Conservation (phyloP, 2,329 filamentous ascomycete genomes). For the Aotearoamyces nothofagi region DNA sequence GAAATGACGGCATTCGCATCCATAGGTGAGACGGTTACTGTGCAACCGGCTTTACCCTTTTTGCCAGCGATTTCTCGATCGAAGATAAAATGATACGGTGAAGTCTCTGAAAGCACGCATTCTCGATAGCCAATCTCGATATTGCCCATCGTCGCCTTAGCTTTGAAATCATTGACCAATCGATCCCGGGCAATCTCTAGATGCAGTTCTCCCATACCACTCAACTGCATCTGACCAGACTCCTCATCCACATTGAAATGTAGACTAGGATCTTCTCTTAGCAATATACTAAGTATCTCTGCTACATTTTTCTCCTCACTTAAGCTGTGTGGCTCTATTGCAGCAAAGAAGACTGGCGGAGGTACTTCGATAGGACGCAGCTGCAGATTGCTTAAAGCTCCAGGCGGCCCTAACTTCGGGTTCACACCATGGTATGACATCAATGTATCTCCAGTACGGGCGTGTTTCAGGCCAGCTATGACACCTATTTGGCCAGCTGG, state of each 20-base stretch:
- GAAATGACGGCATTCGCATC: slow-evolving; percentile 19
- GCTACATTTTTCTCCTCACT: slow-evolving; percentile 69
- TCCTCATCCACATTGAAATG: slow-evolving; percentile 76
- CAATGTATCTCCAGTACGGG: slow-evolving; percentile 88
- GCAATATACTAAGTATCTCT: slow-evolving; percentile 58
- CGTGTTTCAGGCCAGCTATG: slow-evolving; percentile 74
- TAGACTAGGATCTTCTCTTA: slow-evolving; percentile 85
- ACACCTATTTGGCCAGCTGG: slow-evolving; percentile 86
- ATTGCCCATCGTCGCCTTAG: slow-evolving; percentile 67
- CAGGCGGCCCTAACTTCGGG: slow-evolving; percentile 46
- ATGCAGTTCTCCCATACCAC: slow-evolving; percentile 93
- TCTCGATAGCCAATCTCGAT: slow-evolving; percentile 96
- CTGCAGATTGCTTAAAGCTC: slow-evolving; percentile 58
- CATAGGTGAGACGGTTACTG: slow-evolving; percentile 49
- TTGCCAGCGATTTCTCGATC: slow-evolving; percentile 73
- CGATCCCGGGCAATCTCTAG: slow-evolving; percentile 85
- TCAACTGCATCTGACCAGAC: slow-evolving; percentile 81
- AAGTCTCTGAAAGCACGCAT: slow-evolving; percentile 45
- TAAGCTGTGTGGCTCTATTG: slow-evolving; percentile 67
- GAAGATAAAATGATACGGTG: slow-evolving; percentile 45
- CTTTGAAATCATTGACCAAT: slow-evolving; percentile 79
- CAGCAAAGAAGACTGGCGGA: slow-evolving; percentile 92
- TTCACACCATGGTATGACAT: slow-evolving; percentile 54
- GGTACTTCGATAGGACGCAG: slow-evolving; percentile 80
- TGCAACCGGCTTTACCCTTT: slow-evolving; percentile 62